Conservation (phyloP, 2,329 filamentous ascomycete genomes). For the Daldinia sp. region DNA sequence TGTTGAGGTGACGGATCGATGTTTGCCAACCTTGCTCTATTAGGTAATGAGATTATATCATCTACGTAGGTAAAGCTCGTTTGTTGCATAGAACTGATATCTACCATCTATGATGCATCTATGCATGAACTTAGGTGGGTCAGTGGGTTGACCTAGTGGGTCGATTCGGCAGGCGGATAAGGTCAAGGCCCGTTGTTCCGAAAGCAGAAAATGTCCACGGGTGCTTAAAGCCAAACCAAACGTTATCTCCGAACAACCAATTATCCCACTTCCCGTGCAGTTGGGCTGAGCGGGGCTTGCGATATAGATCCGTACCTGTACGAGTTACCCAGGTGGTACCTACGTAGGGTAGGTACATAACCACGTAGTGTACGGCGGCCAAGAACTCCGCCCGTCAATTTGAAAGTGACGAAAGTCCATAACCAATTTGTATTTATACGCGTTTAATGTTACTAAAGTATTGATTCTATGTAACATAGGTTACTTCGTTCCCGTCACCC, state of each 20-base stretch:
- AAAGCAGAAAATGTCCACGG: neutral
- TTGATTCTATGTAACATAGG: neutral
- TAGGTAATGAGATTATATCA: conserved; percentile 10
- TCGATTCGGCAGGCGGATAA: conserved; percentile 9
- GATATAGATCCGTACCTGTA: neutral
- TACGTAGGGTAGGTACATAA: neutral
- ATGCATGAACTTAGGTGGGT: neutral
- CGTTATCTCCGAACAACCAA: conserved; percentile 23
- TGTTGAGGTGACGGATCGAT: conserved; percentile 1
- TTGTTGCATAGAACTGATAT: conserved; percentile 22
- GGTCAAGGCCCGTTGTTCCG: conserved; percentile 15
- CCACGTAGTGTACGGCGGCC: neutral
- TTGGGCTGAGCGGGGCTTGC: neutral
- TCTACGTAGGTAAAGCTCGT: neutral
- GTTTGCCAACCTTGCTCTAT: conserved; percentile 16
- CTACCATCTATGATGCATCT: neutral
- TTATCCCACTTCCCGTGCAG: conserved; percentile 12
- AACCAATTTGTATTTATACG: no score
- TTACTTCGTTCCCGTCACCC: neutral
- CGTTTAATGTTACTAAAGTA: no score
- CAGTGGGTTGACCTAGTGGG: neutral
- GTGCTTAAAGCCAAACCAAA: neutral
- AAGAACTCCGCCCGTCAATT: neutral
- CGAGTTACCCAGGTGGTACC: no score
- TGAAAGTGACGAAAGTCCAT: neutral